Conservation (phyloP, 352 stramenopile species). For the Phytophthora boehmeriae region DNA sequence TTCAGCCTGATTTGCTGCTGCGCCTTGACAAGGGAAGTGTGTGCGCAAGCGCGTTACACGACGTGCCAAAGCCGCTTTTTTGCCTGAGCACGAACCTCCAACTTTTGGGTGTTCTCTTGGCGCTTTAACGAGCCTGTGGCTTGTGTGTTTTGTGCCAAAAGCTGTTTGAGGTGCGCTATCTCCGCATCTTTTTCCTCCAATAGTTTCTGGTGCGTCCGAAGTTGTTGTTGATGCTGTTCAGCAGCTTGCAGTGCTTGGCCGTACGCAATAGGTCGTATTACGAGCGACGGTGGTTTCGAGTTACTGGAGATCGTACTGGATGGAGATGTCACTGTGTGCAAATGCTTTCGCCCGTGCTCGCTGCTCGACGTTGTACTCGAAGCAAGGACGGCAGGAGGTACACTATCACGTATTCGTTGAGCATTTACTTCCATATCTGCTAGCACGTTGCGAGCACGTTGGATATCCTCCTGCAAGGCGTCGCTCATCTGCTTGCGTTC, state of each 20-base stretch:
- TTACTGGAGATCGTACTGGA: conserved; percentile 5
- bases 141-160: conserved; percentile 41
- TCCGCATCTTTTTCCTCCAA: conserved; percentile 73
- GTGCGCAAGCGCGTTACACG: conserved; percentile 34
- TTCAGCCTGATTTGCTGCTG: conserved; percentile 42
- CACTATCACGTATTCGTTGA: conserved; percentile 23
- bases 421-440: conserved; percentile 36
- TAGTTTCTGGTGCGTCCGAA: conserved; percentile 60
- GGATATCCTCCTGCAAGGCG: conserved; percentile 60
- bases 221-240: conserved; percentile 67
- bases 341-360: conserved; percentile 29
- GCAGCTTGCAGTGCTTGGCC: conserved; percentile 68
- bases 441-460: conserved; percentile 48
- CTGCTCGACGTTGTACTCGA: conserved; percentile 9
- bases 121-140: not conserved
- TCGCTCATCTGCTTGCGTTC: conserved; percentile 83
- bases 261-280: conserved; percentile 77
- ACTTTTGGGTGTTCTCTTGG: conserved; percentile 17
- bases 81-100: conserved; percentile 12
- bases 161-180: conserved; percentile 51
- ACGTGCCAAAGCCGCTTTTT: conserved; percentile 28
- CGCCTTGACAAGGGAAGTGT: conserved; percentile 43
- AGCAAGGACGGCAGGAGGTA: conserved; percentile 5
- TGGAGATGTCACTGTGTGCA: conserved; percentile 29
- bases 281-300: conserved; percentile 50